Base-by-base conservation (phyloP, 2,329 filamentous ascomycete genomes). In the Tolypocladium amazonense region DNA sequence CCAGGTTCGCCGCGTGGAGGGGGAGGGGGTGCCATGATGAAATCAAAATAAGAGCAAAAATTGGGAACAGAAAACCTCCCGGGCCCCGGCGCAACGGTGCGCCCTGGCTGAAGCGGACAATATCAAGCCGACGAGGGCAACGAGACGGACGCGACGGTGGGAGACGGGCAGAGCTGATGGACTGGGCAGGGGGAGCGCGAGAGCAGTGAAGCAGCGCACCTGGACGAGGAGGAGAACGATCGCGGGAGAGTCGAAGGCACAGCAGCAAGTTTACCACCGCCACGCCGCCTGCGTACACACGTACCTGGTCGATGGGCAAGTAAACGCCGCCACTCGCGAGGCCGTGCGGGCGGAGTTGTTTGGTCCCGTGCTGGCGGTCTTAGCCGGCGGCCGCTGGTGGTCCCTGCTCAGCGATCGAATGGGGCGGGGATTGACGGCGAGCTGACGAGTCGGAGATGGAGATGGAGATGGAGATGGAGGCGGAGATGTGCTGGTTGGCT, bases 11-110 rank as follows among this genome's bases (percentile, higher is more conserved):
- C 35, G 9, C 23, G 25, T 27, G 59, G 58, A 54, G 60, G 50
- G 59, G 57, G 41, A 39, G 58, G 64, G 39, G 62, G 58, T 63
- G 60, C 62, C 50, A 23, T 20, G 25, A 50, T 50, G 25, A 60
- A 60, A 54, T 58, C 43, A 38, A 33, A 58, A 43, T 38, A 27
- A 57, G 56, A 47, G 52, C 45, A 43, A 58, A 50, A 18, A n/a
- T n/a, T n/a, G n/a, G n/a, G n/a, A n/a, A n/a, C n/a, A n/a, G n/a
- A 64, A 59, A 59, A 62, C 59, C 60, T 62, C 59, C 60, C 58
- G 47, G 60, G 57, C 64, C 55, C 55, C 59, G 60, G 60, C 61
- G 59, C 62, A 62, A 60, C 61, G 59, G 58, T 62, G 60, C 61
- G 58, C 62, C 62, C 58, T 59, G 50, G 45, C 53, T 45, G 43